Evolutionary conservation across 2,329 filamentous ascomycete species (phyloP), one percentile per base, ranked within the genome.

Genomic region (Botrytis byssoidea): DNA sequence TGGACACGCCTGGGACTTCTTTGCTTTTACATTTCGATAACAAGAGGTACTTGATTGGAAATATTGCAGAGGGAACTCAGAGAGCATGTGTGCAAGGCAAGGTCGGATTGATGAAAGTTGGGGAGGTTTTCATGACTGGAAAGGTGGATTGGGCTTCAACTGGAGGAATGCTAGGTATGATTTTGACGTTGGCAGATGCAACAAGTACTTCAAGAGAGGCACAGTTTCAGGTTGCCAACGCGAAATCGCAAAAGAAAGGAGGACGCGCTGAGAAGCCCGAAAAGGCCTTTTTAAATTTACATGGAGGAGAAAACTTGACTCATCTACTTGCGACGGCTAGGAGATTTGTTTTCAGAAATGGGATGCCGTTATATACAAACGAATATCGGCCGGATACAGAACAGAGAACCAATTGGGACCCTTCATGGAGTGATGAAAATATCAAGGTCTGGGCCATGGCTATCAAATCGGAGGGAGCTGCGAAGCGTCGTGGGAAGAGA

Each of bases 371-470:
- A n/a, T 85, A 84, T 46, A 86, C 91, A 1, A 86, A 89, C 75
- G 96, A 99, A 82, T 88, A 93, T 66, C 76, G 72, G 55, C 42
- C 69, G 0, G 75, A 72, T 44, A 70, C 35, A 32, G 74, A 75
- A 29, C 37, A 66, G 37, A 74, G 74, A 87, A 59, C 76, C 4
- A 79, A 80, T 40, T 73, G 79, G 64, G 81, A 84, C 44, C 93
- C 94, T 0, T 90, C 93, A 68, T 97, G 90, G 88, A 82, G 88
- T 74, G 95, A 98, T 81, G 85, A 89, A 18, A 90, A 91, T 75
- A 89, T 98, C 73, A 90, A 90, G 74, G 92, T 98, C 1, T 98
- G 95, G 95, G 91, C 93, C 64, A 86, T 98, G 79, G 88, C 92
- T 0, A 82, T 93, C 61, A 77, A 77, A n/a, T 78, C 82, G 25